Conservation (phyloP, 345 rosid genomes). For the Gossypium sturtianum region DNA sequence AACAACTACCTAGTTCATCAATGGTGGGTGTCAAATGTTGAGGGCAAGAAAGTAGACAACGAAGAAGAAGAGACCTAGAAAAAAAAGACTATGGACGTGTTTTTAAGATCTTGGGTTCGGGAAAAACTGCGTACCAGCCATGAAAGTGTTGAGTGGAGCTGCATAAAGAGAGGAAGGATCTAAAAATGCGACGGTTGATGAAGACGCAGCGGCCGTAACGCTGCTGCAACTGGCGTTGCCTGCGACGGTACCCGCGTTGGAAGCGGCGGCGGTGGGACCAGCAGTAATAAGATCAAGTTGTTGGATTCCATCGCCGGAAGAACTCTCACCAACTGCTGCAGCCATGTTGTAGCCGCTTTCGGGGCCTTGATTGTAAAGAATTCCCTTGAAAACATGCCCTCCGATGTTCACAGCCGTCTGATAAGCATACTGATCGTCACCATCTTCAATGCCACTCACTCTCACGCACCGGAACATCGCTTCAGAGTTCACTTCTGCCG, state of each 20-base stretch:
- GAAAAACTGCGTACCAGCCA: constrained; percentile 75
- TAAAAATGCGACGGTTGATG: constrained; percentile 23
- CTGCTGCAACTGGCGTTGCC: constrained; percentile 21
- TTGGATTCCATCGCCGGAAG: constrained; percentile 41
- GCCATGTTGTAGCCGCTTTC: constrained; percentile 27
- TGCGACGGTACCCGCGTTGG: background rate
- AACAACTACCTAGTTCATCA: constrained; percentile 22
- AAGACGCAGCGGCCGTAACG: constrained; percentile 12
- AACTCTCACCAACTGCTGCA: constrained; percentile 24
- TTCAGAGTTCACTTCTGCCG: constrained; percentile 57
- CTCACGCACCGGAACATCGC: constrained; percentile 76
- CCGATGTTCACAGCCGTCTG: constrained; percentile 79
- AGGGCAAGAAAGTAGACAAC: constrained; percentile 15
- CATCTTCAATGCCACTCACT: constrained; percentile 63
- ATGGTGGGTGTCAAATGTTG: constrained; percentile 23
- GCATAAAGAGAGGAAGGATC: constrained; percentile 56
- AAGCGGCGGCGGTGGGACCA: background rate
- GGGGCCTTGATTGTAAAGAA: constrained; percentile 87
- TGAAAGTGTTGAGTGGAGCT: constrained; percentile 43
- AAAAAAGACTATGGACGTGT: constrained; percentile 5
- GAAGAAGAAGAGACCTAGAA: constrained; percentile 17
- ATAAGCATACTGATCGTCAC: constrained; percentile 75
- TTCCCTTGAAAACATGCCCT: constrained; percentile 87
- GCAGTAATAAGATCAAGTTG: constrained; percentile 6
- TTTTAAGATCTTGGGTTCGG: constrained; percentile 44